A percentile compares a stretch with the other conserved stretches of the same genome.
Conservation (phyloP, 2,329 filamentous ascomycete species). For the Albophoma yamanashiensis region DNA sequence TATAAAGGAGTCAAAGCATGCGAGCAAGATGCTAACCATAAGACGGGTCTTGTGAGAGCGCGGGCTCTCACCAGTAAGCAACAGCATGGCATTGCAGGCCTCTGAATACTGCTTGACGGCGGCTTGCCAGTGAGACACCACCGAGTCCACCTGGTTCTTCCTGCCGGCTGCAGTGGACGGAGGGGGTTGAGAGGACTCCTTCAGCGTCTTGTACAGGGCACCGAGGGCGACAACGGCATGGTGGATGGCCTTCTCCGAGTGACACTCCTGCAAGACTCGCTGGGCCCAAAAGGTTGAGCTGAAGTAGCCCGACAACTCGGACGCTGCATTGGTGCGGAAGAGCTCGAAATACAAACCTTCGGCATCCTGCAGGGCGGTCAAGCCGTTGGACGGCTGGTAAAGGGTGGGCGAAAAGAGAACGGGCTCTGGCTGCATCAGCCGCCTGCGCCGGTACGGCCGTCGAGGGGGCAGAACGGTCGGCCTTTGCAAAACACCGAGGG, state of each 20-base stretch:
- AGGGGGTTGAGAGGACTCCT: conserved; percentile 42
- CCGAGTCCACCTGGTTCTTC: conserved; percentile 19
- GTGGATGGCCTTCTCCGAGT: conserved; percentile 48
- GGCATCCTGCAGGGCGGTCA: conserved; percentile 37
- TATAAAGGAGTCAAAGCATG: conserved; percentile 59
- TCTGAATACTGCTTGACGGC: conserved; percentile 49
- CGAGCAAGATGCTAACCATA: conserved; percentile 55
- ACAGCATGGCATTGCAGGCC: conserved; percentile 40
- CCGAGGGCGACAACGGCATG: conserved; percentile 57
- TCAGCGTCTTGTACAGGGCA: conserved; percentile 55
- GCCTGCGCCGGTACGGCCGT: conserved; percentile 12
- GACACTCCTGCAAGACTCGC: conserved; percentile 52
- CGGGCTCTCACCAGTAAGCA: conserved; percentile 29
- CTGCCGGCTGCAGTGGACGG: conserved; percentile 15
- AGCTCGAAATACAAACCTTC: conserved; percentile 52
- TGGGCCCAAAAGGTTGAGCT: conserved; percentile 55
- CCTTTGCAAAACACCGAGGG: conserved; percentile 5
- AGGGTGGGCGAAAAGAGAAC: conserved; percentile 18
- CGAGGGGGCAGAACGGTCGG: conserved; percentile 20
- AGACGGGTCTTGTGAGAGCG: conserved; percentile 41
- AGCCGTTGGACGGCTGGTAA: conserved; percentile 30
- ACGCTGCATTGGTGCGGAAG: conserved; percentile 50
- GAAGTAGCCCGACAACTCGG: conserved; percentile 56
- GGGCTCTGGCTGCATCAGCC: conserved; percentile 1
- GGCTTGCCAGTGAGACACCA: conserved; percentile 44